Base-by-base conservation (phyloP, 768 basidiomycete genomes). In the Serendipita sp. region DNA sequence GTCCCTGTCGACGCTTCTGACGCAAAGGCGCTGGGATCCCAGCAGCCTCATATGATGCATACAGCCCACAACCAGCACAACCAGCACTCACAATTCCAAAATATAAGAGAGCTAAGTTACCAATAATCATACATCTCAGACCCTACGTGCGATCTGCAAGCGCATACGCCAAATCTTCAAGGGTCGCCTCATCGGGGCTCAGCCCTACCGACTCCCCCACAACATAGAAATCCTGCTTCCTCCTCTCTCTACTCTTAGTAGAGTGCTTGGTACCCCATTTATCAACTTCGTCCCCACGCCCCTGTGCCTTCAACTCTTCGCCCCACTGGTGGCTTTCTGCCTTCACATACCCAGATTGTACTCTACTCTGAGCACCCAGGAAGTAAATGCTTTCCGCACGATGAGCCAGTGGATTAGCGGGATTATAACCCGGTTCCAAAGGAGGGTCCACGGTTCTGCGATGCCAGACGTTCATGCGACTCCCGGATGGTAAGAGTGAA, bases 331-430 rank as follows among this genome's bases (percentile, higher is more conserved):
- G 17, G 22, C 64, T 34, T 16, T 90, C 77, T 42, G 79, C 76
- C 70, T 81, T 83, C 64, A 93, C 79, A 71, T 91, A 85, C 5
- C 77, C 79, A 61, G 86, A 80, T 68, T 88, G 84, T 11, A 75
- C 73, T 7, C 84, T 85, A 2, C 87, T 84, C 71, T 93, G 90
- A 2, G 90, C 90, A 38, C 81, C 78, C 45, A 92, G 74, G 74
- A 85, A 93, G 2, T 79, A 79, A 2, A 83, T 80, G 51, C 77
- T 79, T 31, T 71, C 71, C 13, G 88, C 81, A 7, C 88, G 79
- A 68, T 90, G 87, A 2, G 69, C 71, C 60, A 90, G 74, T 67
- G 83, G 85, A 66, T 90, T 75, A 0, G 83, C 81, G 22, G 71
- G 72, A 1, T 70, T 65, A 68, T 85, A 87, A 11, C 82, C 81